Evolutionary conservation across 257 asterid genomes (phyloP), one percentile per base, ranked within the genome.

Genomic region (Salvia miltiorrhiza): DNA sequence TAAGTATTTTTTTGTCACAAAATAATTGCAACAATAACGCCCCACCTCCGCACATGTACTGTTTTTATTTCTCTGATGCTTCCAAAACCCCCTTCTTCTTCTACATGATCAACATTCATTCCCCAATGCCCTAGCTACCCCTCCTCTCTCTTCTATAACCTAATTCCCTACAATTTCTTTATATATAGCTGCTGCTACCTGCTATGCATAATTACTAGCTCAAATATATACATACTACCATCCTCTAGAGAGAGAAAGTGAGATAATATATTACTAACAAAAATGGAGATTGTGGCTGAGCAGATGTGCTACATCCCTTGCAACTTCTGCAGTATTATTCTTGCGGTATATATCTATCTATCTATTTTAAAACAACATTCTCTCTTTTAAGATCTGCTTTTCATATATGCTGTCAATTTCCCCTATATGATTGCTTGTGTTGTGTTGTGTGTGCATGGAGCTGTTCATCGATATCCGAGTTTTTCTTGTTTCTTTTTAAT

Each of bases 231-330:
- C n/a, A n/a, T n/a, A n/a, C n/a, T n/a, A 74, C 26, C 16, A 56
- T 4, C 65, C 2, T 37, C 67, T 67, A 41, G 49, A 70, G 30
- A 59, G 49, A 64, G 67, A 79, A 57, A 65, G 16, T 62, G 73
- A 67, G 43, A 54, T 47, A 73, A n/a, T n/a, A n/a, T n/a, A n/a
- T n/a, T n/a, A n/a, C n/a, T n/a, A n/a, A n/a, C n/a, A 55, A 59
- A 75, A 76, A 78, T 75, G 83, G 89, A 86, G 39, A 33, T 33
- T 24, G 79, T 76, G 56, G 66, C 90, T 30, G 97, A 90, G 78
- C 87, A 90, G 72, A 87, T 90, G 49, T 88, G 94, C 77, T 90
- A 90, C 78, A 90, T 90, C 80, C 95, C 97, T 88, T 88, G 96
- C 88, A 88, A 82, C 86, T 90, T 82, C 84, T 90, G 97, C 86